These are phyloP conservation scores for Sugiyamaella paludigena DNA, from an alignment of 1,139 yeast genomes.

Conservation along the genomic window DNA sequence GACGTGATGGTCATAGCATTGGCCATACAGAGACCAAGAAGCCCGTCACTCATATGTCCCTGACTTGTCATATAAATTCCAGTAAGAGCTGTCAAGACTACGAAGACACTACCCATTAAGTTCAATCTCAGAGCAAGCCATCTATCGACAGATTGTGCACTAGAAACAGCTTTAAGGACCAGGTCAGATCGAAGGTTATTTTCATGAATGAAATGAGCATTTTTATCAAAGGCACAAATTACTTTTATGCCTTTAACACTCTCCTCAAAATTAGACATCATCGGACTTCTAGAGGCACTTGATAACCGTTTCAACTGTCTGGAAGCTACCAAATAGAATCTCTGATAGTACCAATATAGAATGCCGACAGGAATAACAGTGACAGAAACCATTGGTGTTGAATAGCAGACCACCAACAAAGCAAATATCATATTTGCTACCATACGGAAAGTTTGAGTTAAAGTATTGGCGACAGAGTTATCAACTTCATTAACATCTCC, in stretches of 20 bases:
- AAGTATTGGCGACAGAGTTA: slow-evolving; percentile 47
- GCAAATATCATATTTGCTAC: slow-evolving; percentile 59
- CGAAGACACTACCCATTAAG: slow-evolving; percentile 60
- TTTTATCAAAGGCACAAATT: slow-evolving; percentile 56
- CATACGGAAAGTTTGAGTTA: slow-evolving; percentile 48
- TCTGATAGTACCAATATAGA: slow-evolving; percentile 78
- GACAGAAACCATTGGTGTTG: slow-evolving; percentile 59
- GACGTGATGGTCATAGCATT: slow-evolving; percentile 65
- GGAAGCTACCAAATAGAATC: slow-evolving; percentile 72
- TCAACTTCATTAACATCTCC: slow-evolving; percentile 67
- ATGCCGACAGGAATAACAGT: slow-evolving; percentile 45
- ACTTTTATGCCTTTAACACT: slow-evolving; percentile 67
- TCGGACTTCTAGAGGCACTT: slow-evolving; percentile 72
- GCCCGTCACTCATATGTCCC: slow-evolving; percentile 55
- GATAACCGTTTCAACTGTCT: slow-evolving; percentile 79
- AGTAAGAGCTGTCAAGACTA: slow-evolving; percentile 52
- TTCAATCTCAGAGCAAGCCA: slow-evolving; percentile 72
- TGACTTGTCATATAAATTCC: slow-evolving; percentile 45
- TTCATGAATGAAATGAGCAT: slow-evolving; percentile 50
- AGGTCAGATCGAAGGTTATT: slow-evolving; percentile 60
- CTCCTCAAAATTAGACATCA: slow-evolving; percentile 77
- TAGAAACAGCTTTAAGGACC: slow-evolving; percentile 56
- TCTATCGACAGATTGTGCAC: slow-evolving; percentile 45
- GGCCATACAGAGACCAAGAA: slow-evolving; percentile 70
- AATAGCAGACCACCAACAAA: slow-evolving; percentile 62